These are phyloP conservation scores for Ophiosphaerella herpotricha DNA, from an alignment of 2,329 filamentous ascomycete species.

Conservation along the genomic window DNA sequence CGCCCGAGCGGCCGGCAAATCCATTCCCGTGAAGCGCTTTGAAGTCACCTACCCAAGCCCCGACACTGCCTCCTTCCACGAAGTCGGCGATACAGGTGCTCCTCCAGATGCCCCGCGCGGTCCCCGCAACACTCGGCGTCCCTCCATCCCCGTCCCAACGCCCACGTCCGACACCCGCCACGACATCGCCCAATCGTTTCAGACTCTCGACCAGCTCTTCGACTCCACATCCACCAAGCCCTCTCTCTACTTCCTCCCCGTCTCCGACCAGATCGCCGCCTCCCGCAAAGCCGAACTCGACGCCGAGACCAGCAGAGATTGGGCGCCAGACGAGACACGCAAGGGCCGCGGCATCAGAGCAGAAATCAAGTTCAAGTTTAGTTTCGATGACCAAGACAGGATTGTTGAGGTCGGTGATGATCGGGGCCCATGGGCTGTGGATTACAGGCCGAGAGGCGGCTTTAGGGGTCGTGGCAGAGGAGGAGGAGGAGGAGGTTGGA, in stretches of 20 bases:
- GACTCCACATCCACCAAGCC: conserved; percentile 64
- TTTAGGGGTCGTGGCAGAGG: conserved; percentile 9
- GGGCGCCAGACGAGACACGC: conserved; percentile 40
- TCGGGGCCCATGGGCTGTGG: conserved; percentile 35
- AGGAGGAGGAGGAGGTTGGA: conserved; percentile 11
- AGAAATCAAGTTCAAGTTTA: conserved; percentile 44
- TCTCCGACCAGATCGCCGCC: conserved; percentile 66
- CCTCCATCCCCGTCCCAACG: neutral
- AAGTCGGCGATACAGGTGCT: conserved; percentile 28
- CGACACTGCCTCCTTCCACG: conserved; percentile 36
- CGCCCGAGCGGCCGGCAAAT: conserved; percentile 23
- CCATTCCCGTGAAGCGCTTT: conserved; percentile 31
- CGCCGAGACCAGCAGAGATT: conserved; percentile 49
- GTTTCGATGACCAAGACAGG: conserved; percentile 51
- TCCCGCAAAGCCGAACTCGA: conserved; percentile 67
- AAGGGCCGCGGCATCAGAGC: conserved; percentile 36
- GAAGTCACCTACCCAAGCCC: conserved; percentile 38
- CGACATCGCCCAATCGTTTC: conserved; percentile 47
- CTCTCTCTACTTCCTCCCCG: conserved; percentile 68
- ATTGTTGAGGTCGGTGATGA: conserved; percentile 49
- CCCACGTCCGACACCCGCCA: conserved; percentile 16
- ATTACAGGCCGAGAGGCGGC: conserved; percentile 15
- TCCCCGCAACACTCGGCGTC: conserved; percentile 9
- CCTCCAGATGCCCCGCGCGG: conserved; percentile 29
- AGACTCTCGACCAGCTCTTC: conserved; percentile 65